Evolutionary conservation across 2,329 filamentous ascomycete species (phyloP).

Genomic region (Paradendryphiella salina): DNA sequence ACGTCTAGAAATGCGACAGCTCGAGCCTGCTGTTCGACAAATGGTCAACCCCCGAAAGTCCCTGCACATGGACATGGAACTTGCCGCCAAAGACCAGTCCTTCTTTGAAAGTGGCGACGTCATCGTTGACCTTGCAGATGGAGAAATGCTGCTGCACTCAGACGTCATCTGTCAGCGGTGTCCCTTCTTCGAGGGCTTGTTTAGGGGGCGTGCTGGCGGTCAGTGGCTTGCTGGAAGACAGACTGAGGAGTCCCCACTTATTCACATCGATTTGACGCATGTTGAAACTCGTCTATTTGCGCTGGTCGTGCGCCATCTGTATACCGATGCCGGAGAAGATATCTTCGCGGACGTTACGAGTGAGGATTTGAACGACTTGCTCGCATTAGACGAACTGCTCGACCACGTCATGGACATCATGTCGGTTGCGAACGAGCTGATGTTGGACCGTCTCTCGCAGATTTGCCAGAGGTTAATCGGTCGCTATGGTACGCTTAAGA

Average conservation of each 20-base stretch:
- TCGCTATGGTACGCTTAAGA: conserved; percentile 63
- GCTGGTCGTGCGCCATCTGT: conserved; percentile 79
- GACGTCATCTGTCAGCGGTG: conserved; percentile 79
- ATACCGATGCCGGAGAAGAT: conserved; percentile 77
- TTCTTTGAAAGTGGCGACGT: conserved; percentile 84
- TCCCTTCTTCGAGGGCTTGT: conserved; percentile 89
- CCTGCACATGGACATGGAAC: conserved; percentile 69
- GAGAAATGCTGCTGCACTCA: conserved; percentile 72
- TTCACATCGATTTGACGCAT: conserved; percentile 81
- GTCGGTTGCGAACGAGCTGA: conserved; percentile 87
- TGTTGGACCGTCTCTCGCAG: conserved; percentile 88
- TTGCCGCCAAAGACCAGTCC: conserved; percentile 66
- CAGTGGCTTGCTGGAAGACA: conserved; percentile 78
- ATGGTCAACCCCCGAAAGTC: conserved; percentile 68
- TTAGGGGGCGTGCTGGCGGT: conserved; percentile 82
- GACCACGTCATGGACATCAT: conserved; percentile 91
- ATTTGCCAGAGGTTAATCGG: conserved; percentile 86
- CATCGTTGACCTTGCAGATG: conserved; percentile 76
- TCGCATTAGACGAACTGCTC: conserved; percentile 74
- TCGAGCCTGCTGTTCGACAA: conserved; percentile 77
- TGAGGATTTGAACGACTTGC: conserved; percentile 54
- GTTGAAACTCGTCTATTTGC: conserved; percentile 73
- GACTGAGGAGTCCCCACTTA: conserved; percentile 53
- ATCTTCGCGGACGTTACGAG: conserved; percentile 78
- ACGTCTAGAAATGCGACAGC: conserved; percentile 67